phyloP scores from a whole-genome alignment of 2,329 filamentous ascomycete genomes.

The Alternaria rosae region DNA sequence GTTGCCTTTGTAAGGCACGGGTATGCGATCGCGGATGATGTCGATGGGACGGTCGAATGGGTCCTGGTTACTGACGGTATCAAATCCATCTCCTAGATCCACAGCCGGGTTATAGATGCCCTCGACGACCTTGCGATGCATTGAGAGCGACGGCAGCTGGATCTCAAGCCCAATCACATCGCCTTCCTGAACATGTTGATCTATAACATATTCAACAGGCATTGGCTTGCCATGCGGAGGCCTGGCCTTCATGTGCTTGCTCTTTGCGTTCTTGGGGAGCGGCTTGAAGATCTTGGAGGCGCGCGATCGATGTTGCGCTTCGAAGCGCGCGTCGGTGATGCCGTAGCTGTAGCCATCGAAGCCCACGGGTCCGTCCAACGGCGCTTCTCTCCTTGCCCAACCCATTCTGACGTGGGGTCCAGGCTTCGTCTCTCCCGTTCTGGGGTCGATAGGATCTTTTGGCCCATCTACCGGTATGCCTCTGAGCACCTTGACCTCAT shows the following conservation, averaged over 20 bases:
- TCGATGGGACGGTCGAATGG: slow-evolving; percentile 68
- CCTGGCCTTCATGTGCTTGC: slow-evolving; percentile 51
- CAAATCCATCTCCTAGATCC: slow-evolving; percentile 68
- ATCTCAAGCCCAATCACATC: slow-evolving; percentile 96
- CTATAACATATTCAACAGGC: slow-evolving; percentile 60
- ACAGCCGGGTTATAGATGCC: slow-evolving; percentile 88
- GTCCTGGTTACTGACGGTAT: slow-evolving; percentile 52
- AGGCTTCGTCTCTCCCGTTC: slow-evolving; percentile 56
- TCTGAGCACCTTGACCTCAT: slow-evolving; percentile 87
- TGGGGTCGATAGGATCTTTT: slow-evolving; percentile 45
- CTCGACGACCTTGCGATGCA: slow-evolving; percentile 88
- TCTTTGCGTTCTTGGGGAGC: slow-evolving; percentile 48
- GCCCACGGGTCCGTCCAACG: slow-evolving; percentile 81
- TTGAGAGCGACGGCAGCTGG: slow-evolving; percentile 80
- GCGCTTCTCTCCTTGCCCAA: slow-evolving; percentile 82
- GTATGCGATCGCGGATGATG: slow-evolving; percentile 92
- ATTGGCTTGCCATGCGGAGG: slow-evolving; percentile 45
- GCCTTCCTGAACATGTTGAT: slow-evolving; percentile 82
- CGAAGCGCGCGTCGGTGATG: slow-evolving; percentile 85
- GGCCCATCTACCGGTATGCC: slow-evolving; percentile 67
- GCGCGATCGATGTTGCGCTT: slow-evolving; percentile 91
- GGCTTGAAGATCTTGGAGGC: slow-evolving; percentile 79
- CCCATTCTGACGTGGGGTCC: slow-evolving; percentile 77
- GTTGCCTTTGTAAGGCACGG: slow-evolving; percentile 91
- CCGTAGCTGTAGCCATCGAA: slow-evolving; percentile 95